Evolutionary conservation across 495 filamentous ascomycete species (phyloP).

Genomic region (Hypoxylon trugodes): DNA sequence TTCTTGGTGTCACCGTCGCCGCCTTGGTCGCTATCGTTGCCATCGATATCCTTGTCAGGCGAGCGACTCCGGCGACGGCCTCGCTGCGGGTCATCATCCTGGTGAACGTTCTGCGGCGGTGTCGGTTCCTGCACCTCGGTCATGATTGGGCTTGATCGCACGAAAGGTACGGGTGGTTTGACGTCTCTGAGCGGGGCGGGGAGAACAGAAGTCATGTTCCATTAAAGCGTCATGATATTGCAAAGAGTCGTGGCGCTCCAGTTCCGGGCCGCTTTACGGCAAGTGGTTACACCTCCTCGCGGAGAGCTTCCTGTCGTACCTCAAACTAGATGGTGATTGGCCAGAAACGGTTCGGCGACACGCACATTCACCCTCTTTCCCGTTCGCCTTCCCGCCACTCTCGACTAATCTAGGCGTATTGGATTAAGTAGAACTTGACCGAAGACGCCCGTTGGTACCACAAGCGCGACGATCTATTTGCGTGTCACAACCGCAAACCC

Average conservation of each 20-base stretch:
- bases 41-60: constrained; percentile 53
- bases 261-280: constrained; percentile 27
- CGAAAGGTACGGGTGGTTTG: constrained; percentile 45
- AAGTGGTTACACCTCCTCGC: constrained; percentile 29
- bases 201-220: constrained; percentile 59
- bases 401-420: constrained; percentile 22
- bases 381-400: neutral
- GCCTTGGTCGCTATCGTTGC: constrained; percentile 48
- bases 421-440: constrained; percentile 25
- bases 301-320: constrained; percentile 21
- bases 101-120: constrained; percentile 51
- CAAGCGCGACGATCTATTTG: constrained; percentile 20
- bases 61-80: constrained; percentile 58
- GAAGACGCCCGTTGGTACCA: constrained; percentile 34
- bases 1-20: constrained; percentile 50
- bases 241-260: constrained; percentile 31
- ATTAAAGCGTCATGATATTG: constrained; percentile 40
- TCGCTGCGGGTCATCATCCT: constrained; percentile 56
- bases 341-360: constrained; percentile 20
- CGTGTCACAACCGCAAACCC: constrained; percentile 38
- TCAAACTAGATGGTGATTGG: constrained; percentile 27
- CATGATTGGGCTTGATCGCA: constrained; percentile 52
- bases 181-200: constrained; percentile 53
- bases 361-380: constrained; percentile 8
- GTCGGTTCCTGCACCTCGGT: constrained; percentile 51